phyloP scores from a whole-genome alignment of 192 early-diverging fungal genomes.

The Backusella mclennaniae region DNA sequence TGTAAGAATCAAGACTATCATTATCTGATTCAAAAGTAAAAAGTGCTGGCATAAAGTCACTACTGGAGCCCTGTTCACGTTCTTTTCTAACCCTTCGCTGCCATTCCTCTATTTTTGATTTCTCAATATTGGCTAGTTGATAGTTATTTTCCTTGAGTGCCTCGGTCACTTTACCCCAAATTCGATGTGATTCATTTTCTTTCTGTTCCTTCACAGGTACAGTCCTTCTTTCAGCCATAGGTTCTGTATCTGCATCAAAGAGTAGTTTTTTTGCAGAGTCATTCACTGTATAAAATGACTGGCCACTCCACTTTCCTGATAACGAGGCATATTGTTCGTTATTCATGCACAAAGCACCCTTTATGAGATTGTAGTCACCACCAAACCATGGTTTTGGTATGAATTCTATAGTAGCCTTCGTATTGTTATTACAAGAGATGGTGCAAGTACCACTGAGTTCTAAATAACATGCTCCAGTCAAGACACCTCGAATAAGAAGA shows the following conservation, averaged over 20 bases:
- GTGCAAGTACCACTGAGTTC: constrained; percentile 58
- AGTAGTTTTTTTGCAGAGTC: constrained; percentile 47
- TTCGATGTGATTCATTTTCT: constrained; percentile 61
- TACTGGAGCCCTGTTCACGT: constrained; percentile 47
- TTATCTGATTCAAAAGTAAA: constrained; percentile 28
- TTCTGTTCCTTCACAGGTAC: constrained; percentile 58
- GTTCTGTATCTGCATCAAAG: constrained; percentile 61
- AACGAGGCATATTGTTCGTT: constrained; percentile 19
- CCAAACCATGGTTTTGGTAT: constrained; percentile 64
- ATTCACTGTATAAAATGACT: constrained; percentile 21
- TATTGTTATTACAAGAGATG: constrained; percentile 57
- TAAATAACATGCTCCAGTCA: constrained; percentile 59
- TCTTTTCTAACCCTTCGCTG: constrained; percentile 59
- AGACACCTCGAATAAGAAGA: constrained; percentile 58
- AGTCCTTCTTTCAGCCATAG: constrained; percentile 58
- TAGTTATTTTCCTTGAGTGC: constrained; percentile 66
- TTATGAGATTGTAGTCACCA: constrained; percentile 55
- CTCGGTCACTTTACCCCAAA: constrained; percentile 66
- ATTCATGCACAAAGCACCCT: constrained; percentile 22
- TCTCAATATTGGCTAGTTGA: constrained; percentile 60
- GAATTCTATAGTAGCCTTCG: constrained; percentile 55
- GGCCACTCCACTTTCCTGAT: constrained; percentile 31
- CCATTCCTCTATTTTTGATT: constrained; percentile 66
- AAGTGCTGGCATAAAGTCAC: constrained; percentile 31
- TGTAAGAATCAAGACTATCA: background rate